Base-by-base conservation (phyloP, 495 filamentous ascomycete species). In the Melanomma pulvis-pyrius region DNA sequence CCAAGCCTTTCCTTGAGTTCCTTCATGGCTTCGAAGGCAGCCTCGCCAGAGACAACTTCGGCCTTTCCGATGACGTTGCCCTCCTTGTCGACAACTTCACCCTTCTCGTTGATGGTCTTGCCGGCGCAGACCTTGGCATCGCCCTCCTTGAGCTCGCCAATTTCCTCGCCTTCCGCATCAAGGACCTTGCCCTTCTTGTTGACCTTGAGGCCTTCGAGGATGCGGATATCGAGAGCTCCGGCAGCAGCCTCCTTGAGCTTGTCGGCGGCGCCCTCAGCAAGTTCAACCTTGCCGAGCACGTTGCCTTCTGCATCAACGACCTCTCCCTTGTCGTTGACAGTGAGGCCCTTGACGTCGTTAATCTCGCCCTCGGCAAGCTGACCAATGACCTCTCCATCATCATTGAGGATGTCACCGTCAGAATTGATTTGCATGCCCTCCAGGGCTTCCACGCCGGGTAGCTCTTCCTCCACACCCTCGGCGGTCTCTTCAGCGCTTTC, bases 391-490 rank as follows among this genome's bases (percentile, higher is more conserved):
- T 79, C 74, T 54, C 77, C 77, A 11, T 77, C 71, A 12, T 74
- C 70, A 60, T 79, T 75, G 50, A 78, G 61, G 60, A 79, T 63
- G 59, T 84, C 83, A 63, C 86, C 86, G 22, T 76, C 75, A 69
- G 85, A 85, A 79, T 88, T 88, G 76, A 84, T 80, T 54, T 79
- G 80, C 46, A 83, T 74, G 58, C 86, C 86, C 70, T 88, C 84
- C 24, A 88, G 79, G 21, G 81, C 82, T 24, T 84, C 81, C 30
- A 88, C 76, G 15, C 79, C 80, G 44, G 85, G 85, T 8, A 86
- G 76, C 32, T 80, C 75, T 26, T 70, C 71, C 30, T 75, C 76
- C 41, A 76, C 76, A 67, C 51, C 80, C 68, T 66, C 77, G 67
- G 67, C 80, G 7, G 63, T 70, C 22, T 67, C 67, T 39, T 67